Base-by-base conservation (phyloP, 1,139 yeast species). In the Yamadazyma triangularis region DNA sequence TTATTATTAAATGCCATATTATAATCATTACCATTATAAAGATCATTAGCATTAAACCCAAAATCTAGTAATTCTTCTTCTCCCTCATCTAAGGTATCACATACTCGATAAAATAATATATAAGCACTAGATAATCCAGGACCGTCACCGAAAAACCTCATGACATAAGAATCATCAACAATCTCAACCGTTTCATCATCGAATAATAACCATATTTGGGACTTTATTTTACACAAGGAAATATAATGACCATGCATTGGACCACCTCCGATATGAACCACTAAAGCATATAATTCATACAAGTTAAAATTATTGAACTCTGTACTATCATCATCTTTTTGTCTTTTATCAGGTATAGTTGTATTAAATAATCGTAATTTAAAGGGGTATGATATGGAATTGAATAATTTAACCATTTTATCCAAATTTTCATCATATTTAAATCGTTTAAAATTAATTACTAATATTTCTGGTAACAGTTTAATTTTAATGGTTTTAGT, bases 181-280 rank as follows among this genome's bases (percentile, higher is more conserved):
- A 84, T 65, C 49, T 89, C 97, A 4, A 89, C 96, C 13, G 93
- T 80, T 56, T 91, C 98, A 55, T 91, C 98, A 53, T 91, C 98
- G 58, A 86, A 91, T 37, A 91, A 59, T 20, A 91, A 61, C 98
- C 98, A 91, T 1, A 96, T 86, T 25, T 79, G 77, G 13, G 75
- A 70, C 35, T 75, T 79, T 10, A 89, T 81, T 52, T 88, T 88
- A 41, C 94, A 83, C 8, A 91, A 64, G 0, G 95, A 76, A 10
- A 91, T 89, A 50, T 91, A 91, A 55, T 91, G 98, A 0, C 98
- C 98, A 58, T 89, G 96, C 66, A 88, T 88, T 2, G 97, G 96
- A 0, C 97, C 97, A 3, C 96, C 95, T 4, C 98, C 98, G 47
- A 91, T 81, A 50, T 91, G 98, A 13, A 91, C 88, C 14, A 91